Evolutionary conservation across 192 early-diverging fungal genomes (phyloP), one percentile per base, ranked within the genome.

Genomic region (Linnemannia exigua): DNA sequence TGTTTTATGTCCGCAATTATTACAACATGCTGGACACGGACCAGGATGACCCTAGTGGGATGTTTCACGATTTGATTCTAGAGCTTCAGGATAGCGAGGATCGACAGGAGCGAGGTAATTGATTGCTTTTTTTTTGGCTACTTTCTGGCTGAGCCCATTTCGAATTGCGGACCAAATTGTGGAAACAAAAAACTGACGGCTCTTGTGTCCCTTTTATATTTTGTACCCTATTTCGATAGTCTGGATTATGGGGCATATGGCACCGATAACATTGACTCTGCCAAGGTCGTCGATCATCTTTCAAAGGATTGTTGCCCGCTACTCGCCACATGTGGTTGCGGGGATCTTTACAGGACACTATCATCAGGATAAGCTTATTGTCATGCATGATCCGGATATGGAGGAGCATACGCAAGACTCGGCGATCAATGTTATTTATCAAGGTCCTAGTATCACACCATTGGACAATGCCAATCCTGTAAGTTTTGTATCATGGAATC

Each of bases 221-320:
- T 14, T 46, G 37, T 14, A 28, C n/a, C n/a, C n/a, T n/a, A n/a
- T n/a, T 17, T 36, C 17, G 15, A 17, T 80, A 86, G 91, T 90
- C 8, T 92, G 89, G 89, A 91, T 92, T 20, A 89, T 90, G 79
- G 91, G 91, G 15, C 91, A 92, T 74, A 90, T 91, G 77, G 81
- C 89, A 4, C 91, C 91, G 22, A 81, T 89, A 3, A 87, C 87
- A 17, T 73, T 61, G 31, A 80, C 89, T 5, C 71, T 91, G 41
- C 89, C 91, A 31, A 84, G 89, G 33, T 89, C 89, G 7, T 88
- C 88, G 2, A 77, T 90, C 16, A 81, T 89, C 19, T 92, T 89
- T 52, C 83, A 91, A 58, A 90, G 81, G 78, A 89, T 92, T 44
- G 76, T 92, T 20, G 90, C 89, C 31, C 70, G 91, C 19, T 92